phyloP scores from a whole-genome alignment of 371 early-diverging fungal genomes.

The Rhizopus arrhizus region DNA sequence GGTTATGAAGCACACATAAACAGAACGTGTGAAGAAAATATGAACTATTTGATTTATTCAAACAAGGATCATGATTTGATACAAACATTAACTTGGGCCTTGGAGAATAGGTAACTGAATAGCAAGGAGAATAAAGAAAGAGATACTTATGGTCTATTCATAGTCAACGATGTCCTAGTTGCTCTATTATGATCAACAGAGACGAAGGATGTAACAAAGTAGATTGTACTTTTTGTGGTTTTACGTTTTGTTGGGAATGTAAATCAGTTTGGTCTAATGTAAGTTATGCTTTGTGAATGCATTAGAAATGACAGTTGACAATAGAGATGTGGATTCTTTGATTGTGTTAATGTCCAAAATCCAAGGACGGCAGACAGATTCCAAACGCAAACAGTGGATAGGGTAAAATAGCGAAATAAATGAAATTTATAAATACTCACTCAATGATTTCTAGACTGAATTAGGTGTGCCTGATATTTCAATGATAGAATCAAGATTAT shows the following conservation, averaged over 20 bases:
- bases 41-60: constrained; percentile 37
- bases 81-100: constrained; percentile 54
- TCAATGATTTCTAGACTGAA: constrained; percentile 43
- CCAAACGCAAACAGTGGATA: neutral
- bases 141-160: neutral
- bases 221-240: constrained; percentile 68
- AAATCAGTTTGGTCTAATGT: constrained; percentile 35
- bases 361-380: neutral
- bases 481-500: constrained; percentile 47
- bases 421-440: neutral
- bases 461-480: constrained; percentile 58
- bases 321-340: constrained; percentile 35
- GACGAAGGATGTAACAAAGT: constrained; percentile 79
- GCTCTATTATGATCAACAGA: constrained; percentile 67
- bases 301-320: neutral
- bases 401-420: neutral
- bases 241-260: constrained; percentile 67
- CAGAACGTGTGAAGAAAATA: constrained; percentile 53
- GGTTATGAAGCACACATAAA: constrained; percentile 55
- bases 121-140: no score
- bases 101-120: constrained; percentile 31
- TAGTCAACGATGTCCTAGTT: constrained; percentile 64
- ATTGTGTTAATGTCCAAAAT: constrained; percentile 11
- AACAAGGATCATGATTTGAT: constrained; percentile 27
- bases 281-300: neutral